Evolutionary conservation across 306 rosid genomes (phyloP).

Genomic region (Rosa lucieae): DNA sequence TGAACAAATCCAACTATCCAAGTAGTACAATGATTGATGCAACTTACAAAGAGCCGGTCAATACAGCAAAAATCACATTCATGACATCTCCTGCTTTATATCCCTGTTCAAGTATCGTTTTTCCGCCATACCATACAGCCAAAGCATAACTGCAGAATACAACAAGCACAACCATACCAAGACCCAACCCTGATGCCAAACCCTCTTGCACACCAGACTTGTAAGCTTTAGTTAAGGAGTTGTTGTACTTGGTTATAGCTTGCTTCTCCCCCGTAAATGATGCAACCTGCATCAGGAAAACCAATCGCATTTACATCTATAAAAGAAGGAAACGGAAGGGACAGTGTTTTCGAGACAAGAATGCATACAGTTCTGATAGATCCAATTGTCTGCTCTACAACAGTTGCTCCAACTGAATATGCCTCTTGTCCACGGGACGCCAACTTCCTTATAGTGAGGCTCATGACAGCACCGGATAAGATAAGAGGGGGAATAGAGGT

Average conservation of each 20-base stretch:
- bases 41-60: constrained; percentile 24
- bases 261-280: constrained; percentile 28
- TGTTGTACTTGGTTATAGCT: constrained; percentile 15
- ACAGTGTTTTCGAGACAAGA: neutral
- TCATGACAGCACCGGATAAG: neutral
- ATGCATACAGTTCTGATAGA: neutral
- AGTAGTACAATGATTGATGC: neutral
- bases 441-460: neutral
- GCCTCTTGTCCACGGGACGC: neutral
- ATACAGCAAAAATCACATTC: constrained; percentile 16
- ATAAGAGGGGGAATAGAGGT: neutral
- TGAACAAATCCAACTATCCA: neutral
- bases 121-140: constrained; percentile 15
- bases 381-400: neutral
- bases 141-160: constrained; percentile 22
- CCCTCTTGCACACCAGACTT: constrained; percentile 12
- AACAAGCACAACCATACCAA: constrained; percentile 14
- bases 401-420: neutral
- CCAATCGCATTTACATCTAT: neutral
- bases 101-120: neutral
- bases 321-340: neutral
- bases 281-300: constrained; percentile 9
- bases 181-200: constrained; percentile 15
- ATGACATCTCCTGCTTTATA: constrained; percentile 26
- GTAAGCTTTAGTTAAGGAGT: constrained; percentile 4